These are phyloP conservation scores for Acephala macrosclerotiorum DNA, from an alignment of 2,329 filamentous ascomycete genomes.

Conservation along the genomic window DNA sequence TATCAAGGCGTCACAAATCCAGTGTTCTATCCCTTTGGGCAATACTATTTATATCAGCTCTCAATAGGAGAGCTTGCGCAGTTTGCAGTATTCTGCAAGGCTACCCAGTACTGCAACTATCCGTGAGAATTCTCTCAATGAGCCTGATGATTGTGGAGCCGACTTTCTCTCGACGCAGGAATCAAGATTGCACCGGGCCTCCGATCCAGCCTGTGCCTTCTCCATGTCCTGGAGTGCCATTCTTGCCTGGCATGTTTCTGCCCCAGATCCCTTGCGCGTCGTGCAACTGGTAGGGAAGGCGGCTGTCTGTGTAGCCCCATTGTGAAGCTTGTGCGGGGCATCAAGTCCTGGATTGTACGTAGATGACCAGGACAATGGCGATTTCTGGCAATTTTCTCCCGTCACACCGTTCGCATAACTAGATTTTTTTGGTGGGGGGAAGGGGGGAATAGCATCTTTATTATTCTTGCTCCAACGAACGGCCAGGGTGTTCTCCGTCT, in stretches of 20 bases:
- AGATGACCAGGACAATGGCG: neutral
- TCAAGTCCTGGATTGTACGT: neutral
- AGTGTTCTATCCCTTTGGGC: neutral
- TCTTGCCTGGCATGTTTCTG: neutral
- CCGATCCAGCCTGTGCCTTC: constrained; percentile 3
- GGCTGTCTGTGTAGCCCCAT: constrained; percentile 1
- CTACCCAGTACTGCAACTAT: constrained; percentile 9
- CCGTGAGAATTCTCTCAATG: constrained; percentile 3
- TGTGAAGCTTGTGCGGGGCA: neutral
- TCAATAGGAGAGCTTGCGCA: neutral
- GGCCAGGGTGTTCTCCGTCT: no score
- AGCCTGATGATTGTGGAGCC: neutral
- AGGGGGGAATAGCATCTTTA: no score
- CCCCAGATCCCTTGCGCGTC: neutral
- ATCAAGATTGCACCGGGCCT: neutral
- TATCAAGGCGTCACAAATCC: neutral
- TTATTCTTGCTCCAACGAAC: no score
- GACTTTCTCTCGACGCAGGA: neutral
- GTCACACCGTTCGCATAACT: neutral
- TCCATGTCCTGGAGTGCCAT: neutral
- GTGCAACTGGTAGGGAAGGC: constrained; percentile 16
- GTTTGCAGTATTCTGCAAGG: constrained; percentile 14
- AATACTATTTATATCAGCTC: constrained; percentile 15
- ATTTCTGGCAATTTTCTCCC: neutral
- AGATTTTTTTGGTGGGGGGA: no score